These are phyloP conservation scores for Echium plantagineum DNA, from an alignment of 257 asterid species.

Conservation along the genomic window DNA sequence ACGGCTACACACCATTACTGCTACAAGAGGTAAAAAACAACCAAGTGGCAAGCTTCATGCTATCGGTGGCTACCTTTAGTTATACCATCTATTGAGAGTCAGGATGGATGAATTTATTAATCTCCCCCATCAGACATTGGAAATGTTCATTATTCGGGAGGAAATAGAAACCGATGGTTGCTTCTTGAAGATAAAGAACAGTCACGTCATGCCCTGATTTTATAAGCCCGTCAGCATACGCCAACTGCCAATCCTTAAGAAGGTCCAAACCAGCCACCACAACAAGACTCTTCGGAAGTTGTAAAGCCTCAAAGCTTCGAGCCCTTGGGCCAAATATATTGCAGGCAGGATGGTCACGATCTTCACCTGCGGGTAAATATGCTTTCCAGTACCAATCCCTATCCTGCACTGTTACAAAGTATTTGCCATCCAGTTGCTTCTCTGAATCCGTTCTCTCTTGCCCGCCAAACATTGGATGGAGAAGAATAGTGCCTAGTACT, in stretches of 20 bases:
- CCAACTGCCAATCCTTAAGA: conserved; percentile 72
- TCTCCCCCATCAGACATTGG: conserved; percentile 53
- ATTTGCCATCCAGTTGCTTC: conserved; percentile 50
- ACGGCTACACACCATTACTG: too few relatives aligned
- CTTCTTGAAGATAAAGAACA: conserved; percentile 48
- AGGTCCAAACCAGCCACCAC: conserved; percentile 86
- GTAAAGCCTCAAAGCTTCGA: conserved; percentile 25
- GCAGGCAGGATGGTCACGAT: conserved; percentile 81
- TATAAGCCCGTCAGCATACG: conserved; percentile 51
- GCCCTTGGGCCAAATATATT: conserved; percentile 64
- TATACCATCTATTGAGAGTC: conserved; percentile 6
- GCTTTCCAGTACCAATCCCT: conserved; percentile 94
- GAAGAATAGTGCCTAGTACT: conserved; percentile 56
- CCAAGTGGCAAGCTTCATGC: too few relatives aligned
- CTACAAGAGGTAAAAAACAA: too few relatives aligned
- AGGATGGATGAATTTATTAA: conserved; percentile 36
- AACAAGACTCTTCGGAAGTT: conserved; percentile 50
- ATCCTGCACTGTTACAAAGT: conserved; percentile 59
- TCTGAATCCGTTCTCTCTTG: conserved; percentile 62
- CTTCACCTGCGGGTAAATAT: conserved; percentile 62
- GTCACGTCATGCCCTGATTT: conserved; percentile 40
- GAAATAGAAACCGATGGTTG: conserved; percentile 83
- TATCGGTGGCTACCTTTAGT: too few relatives aligned
- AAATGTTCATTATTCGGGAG: conserved; percentile 74
- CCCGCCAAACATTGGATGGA: conserved; percentile 75